Percentiles rank a stretch among this genome's conserved stretches.
These are phyloP conservation scores for Penicillium malachiteum DNA, from an alignment of 495 filamentous ascomycete species.

Conservation along the genomic window DNA sequence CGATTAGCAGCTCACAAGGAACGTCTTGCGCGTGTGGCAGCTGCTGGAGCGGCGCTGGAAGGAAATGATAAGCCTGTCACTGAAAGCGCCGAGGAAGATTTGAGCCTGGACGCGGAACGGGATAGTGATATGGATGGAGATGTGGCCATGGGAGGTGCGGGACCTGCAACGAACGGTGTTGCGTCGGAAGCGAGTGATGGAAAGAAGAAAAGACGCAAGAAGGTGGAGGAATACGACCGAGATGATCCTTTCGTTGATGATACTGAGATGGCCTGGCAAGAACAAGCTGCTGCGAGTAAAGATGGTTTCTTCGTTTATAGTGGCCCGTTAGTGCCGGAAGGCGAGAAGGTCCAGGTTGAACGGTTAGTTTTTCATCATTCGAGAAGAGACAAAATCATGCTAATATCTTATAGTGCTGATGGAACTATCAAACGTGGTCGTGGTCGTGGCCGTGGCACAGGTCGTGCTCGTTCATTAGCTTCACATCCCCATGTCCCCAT, in stretches of 20 bases:
- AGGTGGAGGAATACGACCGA: conserved; percentile 93
- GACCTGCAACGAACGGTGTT: conserved; percentile 43
- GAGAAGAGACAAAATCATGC: conserved; percentile 8
- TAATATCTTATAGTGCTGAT: conserved; percentile 58
- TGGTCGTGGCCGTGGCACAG: conserved; percentile 64
- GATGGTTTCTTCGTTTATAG: conserved; percentile 91
- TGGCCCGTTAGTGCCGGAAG: conserved; percentile 80
- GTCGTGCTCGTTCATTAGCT: conserved; percentile 42
- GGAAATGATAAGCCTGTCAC: conserved; percentile 51
- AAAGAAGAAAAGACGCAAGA: conserved; percentile 70
- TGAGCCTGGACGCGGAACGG: conserved; percentile 43
- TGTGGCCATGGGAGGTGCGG: conserved; percentile 66
- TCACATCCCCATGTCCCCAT: conserved; percentile 40
- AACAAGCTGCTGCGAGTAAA: conserved; percentile 87
- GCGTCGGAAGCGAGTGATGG: conserved; percentile 50
- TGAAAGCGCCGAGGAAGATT: conserved; percentile 62
- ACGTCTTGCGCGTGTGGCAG: conserved; percentile 77
- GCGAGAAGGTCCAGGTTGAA: conserved; percentile 82
- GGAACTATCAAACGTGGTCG: conserved; percentile 77
- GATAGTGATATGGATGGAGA: conserved; percentile 69
- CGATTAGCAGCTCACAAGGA: conserved; percentile 81
- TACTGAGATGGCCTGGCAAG: conserved; percentile 92
- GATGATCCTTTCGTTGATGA: conserved; percentile 98
- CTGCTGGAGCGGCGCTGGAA: conserved; percentile 78
- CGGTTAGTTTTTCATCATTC: conserved; percentile 47